These are phyloP conservation scores for Pulveroboletus sp. DNA, from an alignment of 768 basidiomycete species.

Conservation along the genomic window DNA sequence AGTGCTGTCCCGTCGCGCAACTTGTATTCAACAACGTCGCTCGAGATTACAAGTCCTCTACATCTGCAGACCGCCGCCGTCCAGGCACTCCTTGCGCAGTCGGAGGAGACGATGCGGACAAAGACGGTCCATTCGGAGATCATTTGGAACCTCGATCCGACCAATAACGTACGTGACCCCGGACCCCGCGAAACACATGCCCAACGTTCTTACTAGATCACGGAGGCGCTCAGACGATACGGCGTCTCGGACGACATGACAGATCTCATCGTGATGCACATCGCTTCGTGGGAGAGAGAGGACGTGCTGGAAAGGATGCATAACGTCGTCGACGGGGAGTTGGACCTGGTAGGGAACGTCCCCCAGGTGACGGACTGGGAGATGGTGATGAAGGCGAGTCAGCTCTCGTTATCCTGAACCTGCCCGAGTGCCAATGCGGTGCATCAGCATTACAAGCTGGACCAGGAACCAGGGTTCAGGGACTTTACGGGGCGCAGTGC, in stretches of 20 bases:
- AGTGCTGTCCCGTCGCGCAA: background rate
- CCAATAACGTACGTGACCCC: conserved; percentile 61
- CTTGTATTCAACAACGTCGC: conserved; percentile 3
- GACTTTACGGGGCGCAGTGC: conserved; percentile 30
- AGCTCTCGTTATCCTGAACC: background rate
- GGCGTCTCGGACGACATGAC: conserved; percentile 68
- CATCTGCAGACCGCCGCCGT: conserved; percentile 84
- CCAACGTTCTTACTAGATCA: conserved; percentile 51
- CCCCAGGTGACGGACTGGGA: conserved; percentile 61
- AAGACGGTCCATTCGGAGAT: conserved; percentile 91
- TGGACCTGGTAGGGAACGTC: conserved; percentile 45
- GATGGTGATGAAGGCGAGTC: conserved; percentile 64
- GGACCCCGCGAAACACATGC: background rate
- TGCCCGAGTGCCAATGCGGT: background rate
- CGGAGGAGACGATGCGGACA: conserved; percentile 60
- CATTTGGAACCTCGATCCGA: conserved; percentile 81
- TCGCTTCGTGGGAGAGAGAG: conserved; percentile 40
- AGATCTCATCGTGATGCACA: conserved; percentile 67
- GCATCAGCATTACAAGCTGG: conserved; percentile 65
- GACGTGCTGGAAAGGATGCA: conserved; percentile 53
- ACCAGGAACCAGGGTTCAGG: conserved; percentile 42
- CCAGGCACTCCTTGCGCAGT: conserved; percentile 70
- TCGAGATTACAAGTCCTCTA: conserved; percentile 74
- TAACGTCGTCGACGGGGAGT: conserved; percentile 52
- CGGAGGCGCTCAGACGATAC: conserved; percentile 81